A percentile compares a stretch with the other conserved stretches of the same genome.
These are phyloP conservation scores for Sporothrix mexicana DNA, from an alignment of 2,329 filamentous ascomycete genomes.

Conservation along the genomic window DNA sequence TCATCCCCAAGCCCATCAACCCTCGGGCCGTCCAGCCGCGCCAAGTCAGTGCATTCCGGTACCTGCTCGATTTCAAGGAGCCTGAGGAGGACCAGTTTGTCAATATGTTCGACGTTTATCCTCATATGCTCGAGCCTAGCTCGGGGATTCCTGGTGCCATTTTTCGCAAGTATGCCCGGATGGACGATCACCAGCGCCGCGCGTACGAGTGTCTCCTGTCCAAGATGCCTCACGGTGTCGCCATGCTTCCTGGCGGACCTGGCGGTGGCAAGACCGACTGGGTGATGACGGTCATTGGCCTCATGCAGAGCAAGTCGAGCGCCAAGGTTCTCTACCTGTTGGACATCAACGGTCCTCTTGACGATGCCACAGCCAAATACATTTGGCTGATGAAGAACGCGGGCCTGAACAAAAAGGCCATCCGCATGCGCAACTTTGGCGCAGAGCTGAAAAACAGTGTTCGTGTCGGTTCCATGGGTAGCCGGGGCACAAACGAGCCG, in stretches of 20 bases:
- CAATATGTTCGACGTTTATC: conserved; percentile 39
- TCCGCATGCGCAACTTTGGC: conserved; percentile 39
- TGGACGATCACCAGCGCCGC: conserved; percentile 49
- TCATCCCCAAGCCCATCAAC: conserved; percentile 20
- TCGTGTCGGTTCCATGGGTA: background rate
- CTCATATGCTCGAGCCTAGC: conserved; percentile 37
- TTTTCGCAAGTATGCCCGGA: conserved; percentile 41
- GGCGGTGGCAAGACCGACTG: conserved; percentile 57
- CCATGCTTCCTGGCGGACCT: conserved; percentile 54
- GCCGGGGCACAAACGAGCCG: conserved; percentile 22
- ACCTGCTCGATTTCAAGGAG: conserved; percentile 38
- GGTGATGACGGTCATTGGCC: conserved; percentile 51
- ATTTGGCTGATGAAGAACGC: conserved; percentile 46
- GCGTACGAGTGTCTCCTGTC: conserved; percentile 48
- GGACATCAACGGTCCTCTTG: conserved; percentile 55
- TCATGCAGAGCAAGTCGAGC: conserved; percentile 41
- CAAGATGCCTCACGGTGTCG: conserved; percentile 51
- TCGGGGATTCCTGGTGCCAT: conserved; percentile 35
- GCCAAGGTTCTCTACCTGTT: conserved; percentile 53
- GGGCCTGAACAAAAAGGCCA: conserved; percentile 42
- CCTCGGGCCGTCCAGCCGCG: conserved; percentile 31
- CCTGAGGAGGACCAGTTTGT: conserved; percentile 31
- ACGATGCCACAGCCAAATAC: conserved; percentile 54
- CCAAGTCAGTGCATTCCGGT: conserved; percentile 39
- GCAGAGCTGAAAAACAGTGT: conserved; percentile 36